These are phyloP conservation scores for Pichia thaimueangensis DNA, from an alignment of 805 yeast species.

Conservation along the genomic window DNA sequence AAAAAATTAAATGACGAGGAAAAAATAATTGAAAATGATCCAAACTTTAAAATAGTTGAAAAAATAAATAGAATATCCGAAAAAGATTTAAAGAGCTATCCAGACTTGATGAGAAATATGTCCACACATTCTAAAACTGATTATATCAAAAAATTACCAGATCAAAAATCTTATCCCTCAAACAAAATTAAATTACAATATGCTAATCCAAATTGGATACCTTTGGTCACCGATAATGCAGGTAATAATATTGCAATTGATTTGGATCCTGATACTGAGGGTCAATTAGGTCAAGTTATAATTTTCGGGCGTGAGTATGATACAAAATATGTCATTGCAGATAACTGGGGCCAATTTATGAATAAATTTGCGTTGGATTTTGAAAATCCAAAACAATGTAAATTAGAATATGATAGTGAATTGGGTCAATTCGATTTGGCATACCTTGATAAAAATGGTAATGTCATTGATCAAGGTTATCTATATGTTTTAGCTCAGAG, in stretches of 20 bases:
- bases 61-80: constrained; percentile 14
- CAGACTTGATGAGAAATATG: constrained; percentile 23
- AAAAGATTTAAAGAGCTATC: constrained; percentile 16
- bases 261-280: constrained; percentile 66
- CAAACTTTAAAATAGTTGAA: constrained; percentile 16
- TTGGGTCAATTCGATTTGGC: constrained; percentile 7
- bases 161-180: constrained; percentile 67
- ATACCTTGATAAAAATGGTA: constrained; percentile 8
- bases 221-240: constrained; percentile 73
- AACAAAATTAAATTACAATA: constrained; percentile 59
- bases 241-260: constrained; percentile 91
- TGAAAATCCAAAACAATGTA: constrained; percentile 6
- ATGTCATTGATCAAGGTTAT: constrained; percentile 7
- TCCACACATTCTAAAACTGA: constrained; percentile 22
- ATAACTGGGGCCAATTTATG: constrained; percentile 83
- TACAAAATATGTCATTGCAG: constrained; percentile 73
- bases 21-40: constrained; percentile 13
- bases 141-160: constrained; percentile 38
- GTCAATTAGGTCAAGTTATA: constrained; percentile 80
- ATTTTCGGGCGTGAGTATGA: constrained; percentile 89
- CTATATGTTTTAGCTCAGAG: constrained; percentile 8
- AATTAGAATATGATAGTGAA: constrained; percentile 8
- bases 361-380: constrained; percentile 69
- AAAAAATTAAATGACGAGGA: neutral
- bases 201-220: constrained; percentile 85